A percentile compares a stretch with the other conserved stretches of the same genome.
Conservation (phyloP, 225 moss, liverwort and hornwort species). For the Antitrichia curtipendula region DNA sequence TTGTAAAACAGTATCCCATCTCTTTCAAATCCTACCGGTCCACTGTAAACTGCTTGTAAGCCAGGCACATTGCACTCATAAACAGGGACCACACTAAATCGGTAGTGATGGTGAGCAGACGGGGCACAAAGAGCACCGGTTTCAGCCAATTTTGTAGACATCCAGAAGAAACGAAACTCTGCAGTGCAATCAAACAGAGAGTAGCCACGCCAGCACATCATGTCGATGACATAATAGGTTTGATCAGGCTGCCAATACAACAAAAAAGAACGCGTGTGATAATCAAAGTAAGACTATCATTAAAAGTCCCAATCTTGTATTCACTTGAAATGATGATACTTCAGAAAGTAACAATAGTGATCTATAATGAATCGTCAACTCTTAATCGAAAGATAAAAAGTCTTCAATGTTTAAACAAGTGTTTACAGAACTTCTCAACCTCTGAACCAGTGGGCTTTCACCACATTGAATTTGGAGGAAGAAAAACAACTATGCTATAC, state of each 20-base stretch:
- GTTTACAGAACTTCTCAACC: not conserved
- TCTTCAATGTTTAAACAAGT: not conserved
- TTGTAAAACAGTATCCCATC: constrained; percentile 85
- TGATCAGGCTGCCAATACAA: constrained; percentile 64
- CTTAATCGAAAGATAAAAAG: not conserved
- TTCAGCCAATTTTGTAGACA: constrained; percentile 87
- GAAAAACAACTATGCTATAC: not conserved
- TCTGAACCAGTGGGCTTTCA: not conserved
- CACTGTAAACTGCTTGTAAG: constrained; percentile 68
- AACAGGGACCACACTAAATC: constrained; percentile 75
- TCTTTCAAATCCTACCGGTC: constrained; percentile 49
- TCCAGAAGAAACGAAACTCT: constrained; percentile 97
- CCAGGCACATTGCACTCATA: constrained; percentile 64
- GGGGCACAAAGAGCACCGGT: constrained; percentile 57
- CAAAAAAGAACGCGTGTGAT: not conserved
- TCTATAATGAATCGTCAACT: not conserved
- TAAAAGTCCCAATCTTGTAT: not conserved
- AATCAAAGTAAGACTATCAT: not conserved
- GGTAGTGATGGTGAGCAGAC: constrained; percentile 74
- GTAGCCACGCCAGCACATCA: constrained; percentile 99
- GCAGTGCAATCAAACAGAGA: constrained; percentile 88
- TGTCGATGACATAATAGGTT: constrained; percentile 90
- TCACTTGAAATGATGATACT: not conserved
- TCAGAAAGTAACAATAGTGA: not conserved
- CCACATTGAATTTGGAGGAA: not conserved